A percentile compares a stretch with the other conserved stretches of the same genome.
phyloP scores from a whole-genome alignment of 2,329 filamentous ascomycete genomes.

The Hansfordia pulvinata region DNA sequence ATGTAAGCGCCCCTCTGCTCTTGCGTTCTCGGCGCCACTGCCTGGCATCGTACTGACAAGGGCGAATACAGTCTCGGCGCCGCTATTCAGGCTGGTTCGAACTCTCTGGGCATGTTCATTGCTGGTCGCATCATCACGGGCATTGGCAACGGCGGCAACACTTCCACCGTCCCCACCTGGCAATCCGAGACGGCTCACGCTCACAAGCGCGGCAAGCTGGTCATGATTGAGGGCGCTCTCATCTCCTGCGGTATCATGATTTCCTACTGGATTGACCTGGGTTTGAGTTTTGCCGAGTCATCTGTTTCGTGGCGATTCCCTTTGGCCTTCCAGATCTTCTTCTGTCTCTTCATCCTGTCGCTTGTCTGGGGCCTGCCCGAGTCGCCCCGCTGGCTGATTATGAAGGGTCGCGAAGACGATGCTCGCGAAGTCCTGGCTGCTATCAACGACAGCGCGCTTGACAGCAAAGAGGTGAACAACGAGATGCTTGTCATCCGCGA shows the following conservation, averaged over 20 bases:
- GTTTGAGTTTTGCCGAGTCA: constrained; percentile 35
- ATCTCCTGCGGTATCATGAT: constrained; percentile 44
- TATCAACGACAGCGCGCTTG: neutral
- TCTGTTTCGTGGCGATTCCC: constrained; percentile 47
- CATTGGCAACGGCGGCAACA: constrained; percentile 26
- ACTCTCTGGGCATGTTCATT: constrained; percentile 38
- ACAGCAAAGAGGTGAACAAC: constrained; percentile 38
- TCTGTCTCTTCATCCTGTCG: constrained; percentile 41
- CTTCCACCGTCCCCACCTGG: constrained; percentile 41
- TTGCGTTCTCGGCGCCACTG: no score
- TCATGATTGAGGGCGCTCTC: constrained; percentile 46
- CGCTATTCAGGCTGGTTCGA: constrained; percentile 22
- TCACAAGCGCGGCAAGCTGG: constrained; percentile 44
- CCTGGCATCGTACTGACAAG: no score
- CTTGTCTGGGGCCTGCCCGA: constrained; percentile 40
- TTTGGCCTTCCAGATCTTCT: constrained; percentile 41
- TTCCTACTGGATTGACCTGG: constrained; percentile 48
- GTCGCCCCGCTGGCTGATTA: constrained; percentile 30
- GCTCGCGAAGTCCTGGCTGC: constrained; percentile 27
- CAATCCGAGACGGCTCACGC: constrained; percentile 44
- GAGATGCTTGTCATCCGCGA: constrained; percentile 40
- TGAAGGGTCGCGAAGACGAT: constrained; percentile 27
- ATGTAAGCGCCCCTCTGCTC: no score
- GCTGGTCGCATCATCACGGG: constrained; percentile 35
- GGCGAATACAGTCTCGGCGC: no score